A percentile compares a stretch with the other conserved stretches of the same genome.
Evolutionary conservation across 495 filamentous ascomycete genomes (phyloP).

Genomic region (Wilcoxina mikolae): DNA sequence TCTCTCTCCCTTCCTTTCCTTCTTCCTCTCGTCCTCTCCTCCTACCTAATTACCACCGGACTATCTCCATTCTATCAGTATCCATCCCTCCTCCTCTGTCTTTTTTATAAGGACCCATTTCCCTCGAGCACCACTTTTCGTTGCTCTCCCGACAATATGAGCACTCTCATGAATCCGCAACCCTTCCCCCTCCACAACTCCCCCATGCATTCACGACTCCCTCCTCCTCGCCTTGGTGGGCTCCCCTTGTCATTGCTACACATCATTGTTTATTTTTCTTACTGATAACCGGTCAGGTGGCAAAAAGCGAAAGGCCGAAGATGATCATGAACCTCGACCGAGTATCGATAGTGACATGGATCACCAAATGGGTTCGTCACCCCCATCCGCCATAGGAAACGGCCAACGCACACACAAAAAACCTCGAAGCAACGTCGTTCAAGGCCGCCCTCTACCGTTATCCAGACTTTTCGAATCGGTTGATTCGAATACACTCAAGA

Average conservation of each 20-base stretch:
- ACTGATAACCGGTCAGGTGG: not conserved
- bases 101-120: constrained; percentile 1
- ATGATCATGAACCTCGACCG: constrained; percentile 20
- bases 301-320: constrained; percentile 27
- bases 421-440: constrained; percentile 40
- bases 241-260: not conserved
- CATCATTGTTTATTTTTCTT: not conserved
- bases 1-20: not conserved
- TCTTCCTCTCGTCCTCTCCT: not conserved
- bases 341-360: constrained; percentile 18
- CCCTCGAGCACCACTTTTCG: not conserved
- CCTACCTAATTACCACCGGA: not conserved
- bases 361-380: constrained; percentile 20
- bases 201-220: constrained; percentile 8
- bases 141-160: constrained; percentile 15
- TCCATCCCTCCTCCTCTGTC: not conserved
- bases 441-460: constrained; percentile 65
- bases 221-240: constrained; percentile 24
- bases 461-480: constrained; percentile 82
- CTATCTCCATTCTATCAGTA: not conserved
- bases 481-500: constrained; percentile 63
- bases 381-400: constrained; percentile 17
- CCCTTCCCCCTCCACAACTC: constrained; percentile 19
- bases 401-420: constrained; percentile 11
- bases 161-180: constrained; percentile 23